Evolutionary conservation across 495 filamentous ascomycete species (phyloP).

Genomic region (Daldinia decipiens): DNA sequence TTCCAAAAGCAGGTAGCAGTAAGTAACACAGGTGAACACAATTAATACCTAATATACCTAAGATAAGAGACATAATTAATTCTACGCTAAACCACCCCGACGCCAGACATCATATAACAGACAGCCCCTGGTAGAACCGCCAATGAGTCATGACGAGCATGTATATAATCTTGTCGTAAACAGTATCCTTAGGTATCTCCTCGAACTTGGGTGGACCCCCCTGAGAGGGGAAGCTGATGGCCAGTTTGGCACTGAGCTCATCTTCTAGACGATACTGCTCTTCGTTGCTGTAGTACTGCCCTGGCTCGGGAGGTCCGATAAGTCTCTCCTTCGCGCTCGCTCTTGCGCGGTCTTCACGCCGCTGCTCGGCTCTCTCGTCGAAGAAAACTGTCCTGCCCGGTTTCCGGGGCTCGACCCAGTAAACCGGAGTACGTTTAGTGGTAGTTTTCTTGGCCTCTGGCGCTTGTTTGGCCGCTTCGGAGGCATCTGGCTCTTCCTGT

Average conservation of each 20-base stretch:
- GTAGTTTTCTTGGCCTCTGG: background rate
- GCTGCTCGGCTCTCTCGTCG: slow-evolving; percentile 2
- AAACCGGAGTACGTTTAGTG: too few species aligned
- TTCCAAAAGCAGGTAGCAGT: background rate
- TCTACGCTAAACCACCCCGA: background rate
- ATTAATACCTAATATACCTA: background rate
- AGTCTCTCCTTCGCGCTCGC: background rate
- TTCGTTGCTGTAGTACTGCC: background rate
- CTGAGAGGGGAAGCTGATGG: background rate
- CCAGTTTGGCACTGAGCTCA: background rate
- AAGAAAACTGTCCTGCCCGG: background rate
- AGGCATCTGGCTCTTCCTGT: background rate
- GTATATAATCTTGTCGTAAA: slow-evolving; percentile 27
- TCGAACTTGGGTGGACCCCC: slow-evolving; percentile 15
- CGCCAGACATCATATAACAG: background rate
- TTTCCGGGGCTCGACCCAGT: background rate
- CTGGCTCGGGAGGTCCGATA: background rate
- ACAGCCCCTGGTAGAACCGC: slow-evolving; percentile 13
- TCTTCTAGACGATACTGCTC: background rate
- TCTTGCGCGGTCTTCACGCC: background rate
- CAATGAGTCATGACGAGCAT: slow-evolving; percentile 35
- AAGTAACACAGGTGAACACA: background rate
- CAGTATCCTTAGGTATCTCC: background rate
- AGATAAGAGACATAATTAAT: slow-evolving; percentile 13
- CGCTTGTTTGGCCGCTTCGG: background rate